Percentiles rank a stretch among this genome's conserved stretches.
Conservation (phyloP, 495 filamentous ascomycete genomes). For the Polyplosphaeria fusca region DNA sequence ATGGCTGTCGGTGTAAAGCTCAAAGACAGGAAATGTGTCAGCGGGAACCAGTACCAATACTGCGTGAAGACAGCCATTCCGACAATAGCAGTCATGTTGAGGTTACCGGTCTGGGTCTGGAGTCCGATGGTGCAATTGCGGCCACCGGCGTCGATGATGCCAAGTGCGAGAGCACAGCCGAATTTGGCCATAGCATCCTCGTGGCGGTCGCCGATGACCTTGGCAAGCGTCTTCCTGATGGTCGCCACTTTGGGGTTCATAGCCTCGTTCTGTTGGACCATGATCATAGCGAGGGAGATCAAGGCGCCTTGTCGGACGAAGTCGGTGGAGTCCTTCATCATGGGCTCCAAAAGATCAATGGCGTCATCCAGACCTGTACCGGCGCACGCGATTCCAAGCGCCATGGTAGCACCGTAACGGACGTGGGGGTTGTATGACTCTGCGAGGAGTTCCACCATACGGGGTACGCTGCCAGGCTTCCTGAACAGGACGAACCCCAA, state of each 20-base stretch:
- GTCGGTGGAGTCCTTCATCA: constrained; percentile 99
- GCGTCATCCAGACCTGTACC: constrained; percentile 96
- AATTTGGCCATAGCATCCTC: constrained; percentile 99
- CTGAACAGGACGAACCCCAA: constrained; percentile 98
- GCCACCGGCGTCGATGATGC: constrained; percentile 97
- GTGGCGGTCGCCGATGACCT: constrained; percentile 90
- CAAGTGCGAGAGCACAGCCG: constrained; percentile 86
- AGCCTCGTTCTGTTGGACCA: constrained; percentile 88
- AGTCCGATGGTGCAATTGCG: constrained; percentile 97
- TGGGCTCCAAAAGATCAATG: constrained; percentile 93
- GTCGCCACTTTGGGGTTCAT: constrained; percentile 67
- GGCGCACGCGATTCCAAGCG: constrained; percentile 94
- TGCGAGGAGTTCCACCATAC: constrained; percentile 97
- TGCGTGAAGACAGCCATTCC: constrained; percentile 98
- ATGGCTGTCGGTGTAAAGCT: constrained; percentile 92
- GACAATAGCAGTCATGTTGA: constrained; percentile 96
- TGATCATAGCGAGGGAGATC: constrained; percentile 92
- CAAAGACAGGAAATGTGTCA: constrained; percentile 94
- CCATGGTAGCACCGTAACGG: constrained; percentile 97
- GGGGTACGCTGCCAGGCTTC: constrained; percentile 93
- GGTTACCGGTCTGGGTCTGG: constrained; percentile 94
- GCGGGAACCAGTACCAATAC: constrained; percentile 99
- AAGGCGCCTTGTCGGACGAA: constrained; percentile 98
- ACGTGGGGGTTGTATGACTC: constrained; percentile 99
- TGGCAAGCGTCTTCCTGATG: constrained; percentile 59